A percentile compares a stretch with the other conserved stretches of the same genome.
These are phyloP conservation scores for Pholiota conissans DNA, from an alignment of 768 basidiomycete species.

Conservation along the genomic window DNA sequence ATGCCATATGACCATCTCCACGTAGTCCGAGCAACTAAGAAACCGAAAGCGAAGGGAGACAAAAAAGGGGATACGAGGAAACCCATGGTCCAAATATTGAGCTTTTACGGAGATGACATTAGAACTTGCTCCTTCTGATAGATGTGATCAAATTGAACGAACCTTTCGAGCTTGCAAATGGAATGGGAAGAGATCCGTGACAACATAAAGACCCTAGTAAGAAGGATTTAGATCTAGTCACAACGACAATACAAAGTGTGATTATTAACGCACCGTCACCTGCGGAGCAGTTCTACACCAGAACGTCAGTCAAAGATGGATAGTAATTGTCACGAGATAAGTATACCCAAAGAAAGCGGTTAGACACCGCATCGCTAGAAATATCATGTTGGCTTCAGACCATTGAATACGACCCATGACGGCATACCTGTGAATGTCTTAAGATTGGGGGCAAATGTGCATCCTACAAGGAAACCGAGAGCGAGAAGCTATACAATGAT, in stretches of 20 bases:
- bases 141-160: background rate
- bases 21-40: slow-evolving; percentile 56
- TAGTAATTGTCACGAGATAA: background rate
- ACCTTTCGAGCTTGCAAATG: slow-evolving; percentile 66
- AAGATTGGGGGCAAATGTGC: slow-evolving; percentile 56
- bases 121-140: too few species aligned
- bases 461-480: slow-evolving; percentile 45
- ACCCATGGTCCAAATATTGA: slow-evolving; percentile 74
- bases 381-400: background rate
- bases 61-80: slow-evolving; percentile 66
- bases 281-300: slow-evolving; percentile 54
- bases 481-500: slow-evolving; percentile 44
- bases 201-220: slow-evolving; percentile 53
- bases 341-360: slow-evolving; percentile 54
- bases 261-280: slow-evolving; percentile 47
- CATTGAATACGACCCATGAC: background rate
- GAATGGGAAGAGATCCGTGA: slow-evolving; percentile 68
- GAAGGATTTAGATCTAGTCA: background rate
- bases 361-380: slow-evolving; percentile 56
- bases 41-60: slow-evolving; percentile 68
- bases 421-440: slow-evolving; percentile 53
- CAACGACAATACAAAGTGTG: background rate
- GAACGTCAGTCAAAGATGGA: background rate
- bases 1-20: slow-evolving; percentile 73
- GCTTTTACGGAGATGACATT: slow-evolving; percentile 32